Evolutionary conservation across 164 flowering plant genomes (phyloP), one percentile per base, ranked within the genome.

Genomic region (Brasenia schreberi): DNA sequence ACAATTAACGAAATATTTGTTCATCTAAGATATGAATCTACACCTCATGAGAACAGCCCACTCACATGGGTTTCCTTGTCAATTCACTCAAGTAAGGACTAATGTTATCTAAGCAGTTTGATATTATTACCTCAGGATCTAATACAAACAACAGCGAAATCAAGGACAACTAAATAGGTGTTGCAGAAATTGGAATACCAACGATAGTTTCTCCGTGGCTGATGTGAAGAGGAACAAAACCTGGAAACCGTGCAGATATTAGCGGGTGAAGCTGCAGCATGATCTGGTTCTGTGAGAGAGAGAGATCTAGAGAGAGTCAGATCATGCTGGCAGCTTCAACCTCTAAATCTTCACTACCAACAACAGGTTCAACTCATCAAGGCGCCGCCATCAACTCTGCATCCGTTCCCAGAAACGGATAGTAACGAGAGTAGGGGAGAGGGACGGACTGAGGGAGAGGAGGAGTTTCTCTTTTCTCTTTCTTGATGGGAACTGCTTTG

Each of bases 291-390:
- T 23, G 19, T 7, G 63, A 1, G 63, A 7, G 19, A 23, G 18
- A 18, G 5, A 42, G 70, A 70, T n/a, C n/a, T n/a, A n/a, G 79
- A 61, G 42, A 66, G 56, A 80, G 75, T 82, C 70, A 86, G 90
- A 86, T 84, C 90, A 86, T 78, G 90, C 90, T 86, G 88, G 90
- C 90, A 86, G 90, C 90, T 86, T 86, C 86, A 86, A 74, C 88
- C 63, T 18, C 63, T 61, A 61, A 61, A 61, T 61, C 63, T 61
- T 61, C 56, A 49, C 56, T 49, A 9, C 12, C 56, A 9, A 14
- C 14, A 49, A 14, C 12, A 49, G 16, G 56, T 9, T 9, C 56
- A 49, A 3, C 16, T 9, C 56, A 49, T 14, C 56, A 33, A 33
- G 56, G 12, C 56, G 16, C 56, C 56, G 16, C 56, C 56, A 49